These are phyloP conservation scores for Thraustotheca clavata DNA, from an alignment of 352 stramenopile species.

Conservation along the genomic window DNA sequence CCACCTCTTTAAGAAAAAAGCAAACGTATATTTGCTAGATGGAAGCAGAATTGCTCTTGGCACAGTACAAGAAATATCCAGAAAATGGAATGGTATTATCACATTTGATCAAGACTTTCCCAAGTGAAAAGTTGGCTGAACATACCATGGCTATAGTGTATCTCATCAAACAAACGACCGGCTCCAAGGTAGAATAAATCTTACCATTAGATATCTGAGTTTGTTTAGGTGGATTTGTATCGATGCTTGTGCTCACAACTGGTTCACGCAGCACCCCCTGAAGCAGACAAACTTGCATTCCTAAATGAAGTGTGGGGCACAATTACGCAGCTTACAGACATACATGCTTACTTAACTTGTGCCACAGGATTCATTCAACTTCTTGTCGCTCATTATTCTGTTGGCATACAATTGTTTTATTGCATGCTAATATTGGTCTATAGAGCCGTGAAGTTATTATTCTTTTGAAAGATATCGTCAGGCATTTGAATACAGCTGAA, in stretches of 20 bases:
- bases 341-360: slow-evolving; percentile 76
- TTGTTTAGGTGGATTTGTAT: slow-evolving; percentile 24
- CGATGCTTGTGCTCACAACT: slow-evolving; percentile 20
- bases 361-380: slow-evolving; percentile 78
- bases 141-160: slow-evolving; percentile 50
- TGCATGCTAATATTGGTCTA: background rate
- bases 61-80: slow-evolving; percentile 76
- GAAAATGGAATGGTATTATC: slow-evolving; percentile 86
- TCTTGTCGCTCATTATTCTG: slow-evolving; percentile 74
- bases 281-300: slow-evolving; percentile 58
- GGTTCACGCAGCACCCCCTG: slow-evolving; percentile 23
- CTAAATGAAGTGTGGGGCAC: slow-evolving; percentile 80
- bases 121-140: slow-evolving; percentile 43
- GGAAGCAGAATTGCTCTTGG: slow-evolving; percentile 56
- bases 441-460: slow-evolving; percentile 69
- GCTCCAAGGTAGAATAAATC: background rate
- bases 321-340: slow-evolving; percentile 59
- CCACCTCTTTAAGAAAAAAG: too few relatives aligned
- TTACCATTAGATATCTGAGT: background rate
- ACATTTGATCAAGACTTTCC: slow-evolving; percentile 75
- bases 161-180: slow-evolving; percentile 38
- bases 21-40: slow-evolving; percentile 7
- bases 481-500: slow-evolving; percentile 56
- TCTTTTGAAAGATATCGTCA: slow-evolving; percentile 79
- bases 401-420: slow-evolving; percentile 23